Conservation (phyloP, 495 filamentous ascomycete genomes). For the Tuber microsphaerosporum region DNA sequence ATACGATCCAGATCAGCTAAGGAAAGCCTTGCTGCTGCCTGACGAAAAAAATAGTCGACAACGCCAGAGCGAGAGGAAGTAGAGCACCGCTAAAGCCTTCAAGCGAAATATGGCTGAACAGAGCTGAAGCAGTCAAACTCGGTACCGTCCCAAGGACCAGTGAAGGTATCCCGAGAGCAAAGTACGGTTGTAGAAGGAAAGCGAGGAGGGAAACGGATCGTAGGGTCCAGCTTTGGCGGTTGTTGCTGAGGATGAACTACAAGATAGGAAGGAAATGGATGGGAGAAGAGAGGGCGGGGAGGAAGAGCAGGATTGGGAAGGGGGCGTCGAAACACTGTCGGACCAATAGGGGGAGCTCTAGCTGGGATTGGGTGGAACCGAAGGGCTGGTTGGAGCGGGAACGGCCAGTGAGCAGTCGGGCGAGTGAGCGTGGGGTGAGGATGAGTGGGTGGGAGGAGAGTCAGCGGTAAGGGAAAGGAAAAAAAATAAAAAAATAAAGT, state of each 20-base stretch:
- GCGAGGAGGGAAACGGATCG: constrained; percentile 34
- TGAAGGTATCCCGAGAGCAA: constrained; percentile 25
- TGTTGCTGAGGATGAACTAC: constrained; percentile 26
- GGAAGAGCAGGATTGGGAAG: constrained; percentile 34
- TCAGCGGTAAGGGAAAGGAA: not conserved
- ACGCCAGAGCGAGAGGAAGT: constrained; percentile 1
- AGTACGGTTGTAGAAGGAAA: constrained; percentile 27
- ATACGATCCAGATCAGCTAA: not conserved
- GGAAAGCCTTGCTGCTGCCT: not conserved
- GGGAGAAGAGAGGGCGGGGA: constrained; percentile 31
- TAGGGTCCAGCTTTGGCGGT: constrained; percentile 39
- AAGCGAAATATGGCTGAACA: not conserved
- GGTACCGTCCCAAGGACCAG: constrained; percentile 35
- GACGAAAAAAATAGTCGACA: not conserved
- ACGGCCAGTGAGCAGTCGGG: constrained; percentile 7
- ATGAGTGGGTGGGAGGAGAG: constrained; percentile 4
- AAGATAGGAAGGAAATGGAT: constrained; percentile 24
- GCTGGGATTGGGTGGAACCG: constrained; percentile 38
- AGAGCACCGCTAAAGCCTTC: not conserved
- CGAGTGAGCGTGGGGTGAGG: constrained; percentile 5
- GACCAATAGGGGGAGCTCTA: constrained; percentile 31
- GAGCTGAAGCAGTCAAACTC: constrained; percentile 18
- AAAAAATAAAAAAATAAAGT: not conserved
- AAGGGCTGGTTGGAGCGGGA: constrained; percentile 31
- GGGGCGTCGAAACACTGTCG: constrained; percentile 24